These are phyloP conservation scores for Amanita molliuscula DNA, from an alignment of 768 basidiomycete species.

Conservation along the genomic window DNA sequence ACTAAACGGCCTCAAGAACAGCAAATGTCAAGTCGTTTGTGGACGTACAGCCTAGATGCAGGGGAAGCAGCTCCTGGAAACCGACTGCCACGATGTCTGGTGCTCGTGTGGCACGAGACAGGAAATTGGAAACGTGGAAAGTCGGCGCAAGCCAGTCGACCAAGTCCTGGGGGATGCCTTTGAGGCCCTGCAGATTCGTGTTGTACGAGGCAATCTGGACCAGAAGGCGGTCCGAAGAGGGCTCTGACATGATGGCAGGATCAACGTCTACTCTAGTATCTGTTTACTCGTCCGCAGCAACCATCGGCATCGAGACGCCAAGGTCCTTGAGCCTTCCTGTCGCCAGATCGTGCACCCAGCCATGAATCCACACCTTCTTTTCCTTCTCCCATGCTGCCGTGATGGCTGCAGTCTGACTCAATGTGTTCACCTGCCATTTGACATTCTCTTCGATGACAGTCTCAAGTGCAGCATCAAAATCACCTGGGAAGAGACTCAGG, in stretches of 20 bases:
- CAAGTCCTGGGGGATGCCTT: conserved; percentile 71
- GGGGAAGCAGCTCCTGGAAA: conserved; percentile 87
- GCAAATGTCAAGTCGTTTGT: not conserved
- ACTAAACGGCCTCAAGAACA: conserved; percentile 32
- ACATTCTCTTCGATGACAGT: conserved; percentile 52
- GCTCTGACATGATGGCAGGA: not conserved
- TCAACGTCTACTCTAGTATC: not conserved
- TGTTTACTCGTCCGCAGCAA: not conserved
- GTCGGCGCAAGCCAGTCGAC: conserved; percentile 89
- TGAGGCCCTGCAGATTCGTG: conserved; percentile 75
- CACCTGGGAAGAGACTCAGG: conserved; percentile 29
- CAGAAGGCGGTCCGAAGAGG: conserved; percentile 28
- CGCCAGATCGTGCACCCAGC: conserved; percentile 62
- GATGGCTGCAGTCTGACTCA: conserved; percentile 36
- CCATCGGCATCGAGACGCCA: conserved; percentile 27
- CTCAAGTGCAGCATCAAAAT: conserved; percentile 28
- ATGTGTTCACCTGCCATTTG: conserved; percentile 39
- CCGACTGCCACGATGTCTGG: conserved; percentile 88
- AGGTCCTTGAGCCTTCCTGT: conserved; percentile 52
- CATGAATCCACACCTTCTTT: conserved; percentile 49
- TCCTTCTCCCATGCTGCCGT: conserved; percentile 37
- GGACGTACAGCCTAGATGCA: conserved; percentile 78
- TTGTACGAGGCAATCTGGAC: conserved; percentile 88
- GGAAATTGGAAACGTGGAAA: conserved; percentile 63
- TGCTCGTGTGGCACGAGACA: conserved; percentile 49